A percentile compares a stretch with the other conserved stretches of the same genome.
Conservation (phyloP, 192 early-diverging fungal genomes). For the Podila horticola region DNA sequence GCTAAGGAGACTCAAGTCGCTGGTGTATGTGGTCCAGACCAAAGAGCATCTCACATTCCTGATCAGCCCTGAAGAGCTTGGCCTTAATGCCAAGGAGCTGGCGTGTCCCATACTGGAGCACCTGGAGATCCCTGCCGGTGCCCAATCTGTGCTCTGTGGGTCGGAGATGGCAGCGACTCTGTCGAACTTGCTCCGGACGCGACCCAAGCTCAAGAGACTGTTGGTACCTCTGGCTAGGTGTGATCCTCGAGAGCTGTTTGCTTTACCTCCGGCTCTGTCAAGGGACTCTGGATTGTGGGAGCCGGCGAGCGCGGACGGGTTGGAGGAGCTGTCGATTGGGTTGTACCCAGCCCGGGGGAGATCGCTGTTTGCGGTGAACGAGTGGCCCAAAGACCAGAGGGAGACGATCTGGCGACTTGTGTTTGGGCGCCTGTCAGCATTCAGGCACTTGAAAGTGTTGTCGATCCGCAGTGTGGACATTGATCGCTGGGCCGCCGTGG, state of each 20-base stretch:
- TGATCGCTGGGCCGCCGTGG: neutral
- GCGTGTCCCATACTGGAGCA: neutral
- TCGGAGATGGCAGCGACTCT: neutral
- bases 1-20: neutral
- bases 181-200: neutral
- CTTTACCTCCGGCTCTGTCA: neutral
- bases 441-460: neutral
- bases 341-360: neutral
- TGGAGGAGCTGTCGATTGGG: neutral
- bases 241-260: neutral
- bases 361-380: neutral
- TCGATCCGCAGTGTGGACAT: neutral
- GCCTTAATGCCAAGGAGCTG: neutral
- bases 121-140: neutral
- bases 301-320: neutral
- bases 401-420: neutral
- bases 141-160: neutral
- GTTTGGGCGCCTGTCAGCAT: neutral
- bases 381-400: neutral
- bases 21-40: neutral
- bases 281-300: neutral
- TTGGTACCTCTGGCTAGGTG: neutral
- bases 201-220: neutral
- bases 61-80: neutral
- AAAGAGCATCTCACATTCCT: neutral